phyloP scores from a whole-genome alignment of 2,329 filamentous ascomycete genomes.

The Hortaea werneckii region DNA sequence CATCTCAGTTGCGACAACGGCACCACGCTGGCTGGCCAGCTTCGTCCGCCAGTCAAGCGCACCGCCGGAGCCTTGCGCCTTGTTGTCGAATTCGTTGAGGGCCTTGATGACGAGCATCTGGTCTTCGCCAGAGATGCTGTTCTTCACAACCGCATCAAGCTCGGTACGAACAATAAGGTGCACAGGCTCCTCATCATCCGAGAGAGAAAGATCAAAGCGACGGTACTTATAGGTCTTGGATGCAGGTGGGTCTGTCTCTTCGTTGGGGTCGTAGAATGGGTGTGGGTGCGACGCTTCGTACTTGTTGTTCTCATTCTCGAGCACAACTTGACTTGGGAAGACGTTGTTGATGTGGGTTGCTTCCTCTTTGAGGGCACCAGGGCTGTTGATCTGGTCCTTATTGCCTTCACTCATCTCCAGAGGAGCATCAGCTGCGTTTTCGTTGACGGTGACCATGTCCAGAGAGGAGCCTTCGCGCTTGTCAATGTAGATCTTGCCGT shows the following conservation, averaged over 20 bases:
- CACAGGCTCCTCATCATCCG: slow-evolving; percentile 81
- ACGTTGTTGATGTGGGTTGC: slow-evolving; percentile 99
- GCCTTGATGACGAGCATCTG: slow-evolving; percentile 89
- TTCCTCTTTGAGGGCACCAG: slow-evolving; percentile 84
- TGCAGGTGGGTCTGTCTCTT: slow-evolving; percentile 86
- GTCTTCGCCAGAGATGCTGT: slow-evolving; percentile 82
- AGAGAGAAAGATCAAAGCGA: slow-evolving; percentile 87
- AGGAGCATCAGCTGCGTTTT: slow-evolving; percentile 92
- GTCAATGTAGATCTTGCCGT: slow-evolving; percentile 96
- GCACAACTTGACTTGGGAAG: slow-evolving; percentile 91
- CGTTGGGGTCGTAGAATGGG: slow-evolving; percentile 91
- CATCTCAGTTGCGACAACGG: slow-evolving; percentile 97
- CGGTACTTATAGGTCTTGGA: slow-evolving; percentile 99
- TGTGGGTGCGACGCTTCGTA: slow-evolving; percentile 79
- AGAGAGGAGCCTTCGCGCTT: slow-evolving; percentile 92
- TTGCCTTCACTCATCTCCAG: slow-evolving; percentile 83
- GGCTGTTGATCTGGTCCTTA: slow-evolving; percentile 92
- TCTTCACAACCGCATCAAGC: slow-evolving; percentile 91
- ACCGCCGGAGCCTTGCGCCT: slow-evolving; percentile 88
- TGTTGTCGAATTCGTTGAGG: slow-evolving; percentile 97
- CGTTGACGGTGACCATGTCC: slow-evolving; percentile 97
- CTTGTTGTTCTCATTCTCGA: slow-evolving; percentile 69
- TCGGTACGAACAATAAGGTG: slow-evolving; percentile 91
- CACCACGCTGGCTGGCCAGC: slow-evolving; percentile 87
- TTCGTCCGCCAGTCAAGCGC: slow-evolving; percentile 96